Base-by-base conservation (phyloP, 139 green algal genomes). In the Marvania coccoides region DNA sequence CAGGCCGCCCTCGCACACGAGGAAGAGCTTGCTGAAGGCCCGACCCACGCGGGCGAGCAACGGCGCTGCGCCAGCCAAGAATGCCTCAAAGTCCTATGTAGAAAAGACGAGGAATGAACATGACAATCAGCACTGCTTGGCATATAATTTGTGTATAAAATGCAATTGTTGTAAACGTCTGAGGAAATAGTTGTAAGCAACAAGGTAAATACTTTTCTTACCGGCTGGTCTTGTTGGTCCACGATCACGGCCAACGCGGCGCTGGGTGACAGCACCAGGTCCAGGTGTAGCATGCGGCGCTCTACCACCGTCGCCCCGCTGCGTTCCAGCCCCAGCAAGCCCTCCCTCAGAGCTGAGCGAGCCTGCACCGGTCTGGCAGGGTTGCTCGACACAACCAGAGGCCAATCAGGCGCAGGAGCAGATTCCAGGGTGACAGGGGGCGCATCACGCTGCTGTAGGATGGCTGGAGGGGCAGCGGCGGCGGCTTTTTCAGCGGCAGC, bases 341-440 rank as follows among this genome's bases (percentile, higher is more conserved):
- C 57, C 33, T 83, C 62, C 29, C 81, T 74, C 57, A 83, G 58
- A 19, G 26, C 67, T 63, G 42, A 38, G 36, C 58, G 36, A n/a
- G 9, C 15, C 45, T 40, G 30, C 8, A 81, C 26, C 2, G 65
- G 62, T 9, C 76, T 67, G 23, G 26, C 4, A 2, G 26, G 47
- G n/a, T 58, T 53, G 30, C 28, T 72, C 15, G 62, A 79, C 2
- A 78, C 40, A 2, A 82, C 34, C 33, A 83, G 9, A 0, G 70
- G 70, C 54, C 70, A 77, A 28, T 77, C 63, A 4, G 5, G 7
- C 28, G 36, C 9, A 55, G 24, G 36, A 12, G 10, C 33, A 62
- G 37, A 10, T 9, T 8, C 9, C 12, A 12, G 10, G 48, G 12
- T 12, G 37, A 57, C 47, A 9, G 19, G 47, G 19, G 42, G 42